These are phyloP conservation scores for Talaromyces sp. DNA, from an alignment of 2,329 filamentous ascomycete species.

Conservation along the genomic window DNA sequence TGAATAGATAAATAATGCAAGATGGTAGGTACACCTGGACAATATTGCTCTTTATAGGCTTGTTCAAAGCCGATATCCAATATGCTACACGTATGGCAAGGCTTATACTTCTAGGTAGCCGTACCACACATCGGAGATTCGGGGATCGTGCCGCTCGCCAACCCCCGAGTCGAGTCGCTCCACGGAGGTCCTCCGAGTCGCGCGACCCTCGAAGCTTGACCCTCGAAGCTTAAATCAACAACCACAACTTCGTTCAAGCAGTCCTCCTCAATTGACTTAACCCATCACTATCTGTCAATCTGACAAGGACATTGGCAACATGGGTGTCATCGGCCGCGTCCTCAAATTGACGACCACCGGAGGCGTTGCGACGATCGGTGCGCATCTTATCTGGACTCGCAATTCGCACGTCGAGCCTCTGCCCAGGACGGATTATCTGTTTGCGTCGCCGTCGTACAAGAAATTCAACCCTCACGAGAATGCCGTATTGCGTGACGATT, in stretches of 20 bases:
- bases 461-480: slow-evolving; percentile 62
- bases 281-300: background rate
- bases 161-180: background rate
- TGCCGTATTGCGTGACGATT: slow-evolving; percentile 62
- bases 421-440: slow-evolving; percentile 59
- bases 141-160: background rate
- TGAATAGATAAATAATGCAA: background rate
- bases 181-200: slow-evolving; percentile 9
- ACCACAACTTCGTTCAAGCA: background rate
- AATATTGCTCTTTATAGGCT: background rate
- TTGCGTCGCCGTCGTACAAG: slow-evolving; percentile 55
- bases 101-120: background rate
- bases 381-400: slow-evolving; percentile 54
- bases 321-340: slow-evolving; percentile 52
- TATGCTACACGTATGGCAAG: background rate
- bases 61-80: background rate
- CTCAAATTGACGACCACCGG: slow-evolving; percentile 46
- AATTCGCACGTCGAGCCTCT: slow-evolving; percentile 58
- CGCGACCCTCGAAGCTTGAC: slow-evolving; percentile 4
- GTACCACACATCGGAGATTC: background rate
- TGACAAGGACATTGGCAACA: slow-evolving; percentile 26
- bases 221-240: background rate
- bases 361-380: slow-evolving; percentile 49
- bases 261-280: background rate
- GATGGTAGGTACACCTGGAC: background rate